These are phyloP conservation scores for Patellifolia procumbens DNA, from an alignment of 179 eudicot species.

Conservation along the genomic window DNA sequence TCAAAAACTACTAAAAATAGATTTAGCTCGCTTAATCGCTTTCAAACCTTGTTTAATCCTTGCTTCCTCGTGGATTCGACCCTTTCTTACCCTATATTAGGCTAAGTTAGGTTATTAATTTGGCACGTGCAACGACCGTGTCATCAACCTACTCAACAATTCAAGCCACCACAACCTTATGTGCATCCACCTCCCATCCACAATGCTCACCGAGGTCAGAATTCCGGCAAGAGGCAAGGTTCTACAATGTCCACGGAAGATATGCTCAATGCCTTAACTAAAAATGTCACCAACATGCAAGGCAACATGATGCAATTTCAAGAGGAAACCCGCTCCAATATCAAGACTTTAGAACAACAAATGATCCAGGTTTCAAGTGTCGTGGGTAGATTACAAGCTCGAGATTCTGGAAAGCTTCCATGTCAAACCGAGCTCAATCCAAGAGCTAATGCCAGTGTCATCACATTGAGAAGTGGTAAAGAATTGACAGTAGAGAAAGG, in stretches of 20 bases:
- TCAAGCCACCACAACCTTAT: neutral
- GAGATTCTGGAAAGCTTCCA: neutral
- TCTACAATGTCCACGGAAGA: neutral
- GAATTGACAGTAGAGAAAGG: neutral
- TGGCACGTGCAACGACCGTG: too few species aligned
- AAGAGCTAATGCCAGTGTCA: neutral
- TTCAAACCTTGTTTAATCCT: too few species aligned
- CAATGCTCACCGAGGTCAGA: too few species aligned
- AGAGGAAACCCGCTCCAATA: too few species aligned
- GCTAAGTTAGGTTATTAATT: too few species aligned
- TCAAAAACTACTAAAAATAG: too few species aligned
- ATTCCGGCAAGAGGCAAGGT: neutral
- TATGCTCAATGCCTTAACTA: neutral
- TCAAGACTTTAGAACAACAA: neutral
- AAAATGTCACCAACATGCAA: neutral
- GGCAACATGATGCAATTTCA: neutral
- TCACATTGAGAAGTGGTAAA: neutral
- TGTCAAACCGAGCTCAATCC: neutral
- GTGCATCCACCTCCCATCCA: too few species aligned
- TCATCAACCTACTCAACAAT: neutral
- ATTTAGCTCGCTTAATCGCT: too few species aligned
- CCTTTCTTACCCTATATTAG: too few species aligned
- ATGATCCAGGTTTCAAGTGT: neutral
- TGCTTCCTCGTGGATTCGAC: too few species aligned
- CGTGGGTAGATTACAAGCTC: neutral